Evolutionary conservation across 129 eudicot genomes (phyloP).

Genomic region (Oenanthe sinensis): DNA sequence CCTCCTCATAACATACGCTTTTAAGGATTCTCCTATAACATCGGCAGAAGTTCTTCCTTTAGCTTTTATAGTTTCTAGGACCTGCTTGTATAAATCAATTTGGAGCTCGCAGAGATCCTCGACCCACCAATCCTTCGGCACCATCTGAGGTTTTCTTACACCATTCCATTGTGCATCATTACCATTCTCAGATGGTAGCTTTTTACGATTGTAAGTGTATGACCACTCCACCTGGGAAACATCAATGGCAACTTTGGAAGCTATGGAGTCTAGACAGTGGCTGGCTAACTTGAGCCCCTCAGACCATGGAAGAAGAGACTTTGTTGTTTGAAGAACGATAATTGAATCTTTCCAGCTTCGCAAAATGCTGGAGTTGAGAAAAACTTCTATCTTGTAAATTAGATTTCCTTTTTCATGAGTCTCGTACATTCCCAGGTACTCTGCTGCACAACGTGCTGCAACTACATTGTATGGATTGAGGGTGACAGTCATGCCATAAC

Average conservation of each 20-base stretch:
- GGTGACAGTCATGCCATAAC: constrained; percentile 80
- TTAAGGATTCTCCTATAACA: constrained; percentile 59
- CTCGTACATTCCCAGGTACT: constrained; percentile 84
- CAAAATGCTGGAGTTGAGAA: constrained; percentile 68
- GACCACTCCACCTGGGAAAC: constrained; percentile 84
- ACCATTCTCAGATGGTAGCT: constrained; percentile 45
- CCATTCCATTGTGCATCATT: constrained; percentile 43
- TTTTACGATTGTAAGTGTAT: constrained; percentile 60
- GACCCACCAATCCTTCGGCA: constrained; percentile 90
- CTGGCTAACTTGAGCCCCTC: constrained; percentile 73
- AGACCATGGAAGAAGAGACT: constrained; percentile 65
- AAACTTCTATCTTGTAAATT: constrained; percentile 70
- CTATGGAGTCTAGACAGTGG: constrained; percentile 71
- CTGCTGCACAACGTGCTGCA: constrained; percentile 86
- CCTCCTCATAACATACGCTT: constrained; percentile 50
- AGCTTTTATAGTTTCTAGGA: constrained; percentile 45
- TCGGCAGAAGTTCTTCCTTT: constrained; percentile 43
- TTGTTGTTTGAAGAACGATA: constrained; percentile 74
- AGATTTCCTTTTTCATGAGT: constrained; percentile 74
- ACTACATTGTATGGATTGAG: constrained; percentile 84
- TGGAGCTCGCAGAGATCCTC: constrained; percentile 82
- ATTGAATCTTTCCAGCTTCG: constrained; percentile 88
- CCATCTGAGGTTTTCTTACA: constrained; percentile 45
- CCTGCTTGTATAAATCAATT: constrained; percentile 58
- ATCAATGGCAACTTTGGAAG: constrained; percentile 60